phyloP scores from a whole-genome alignment of 306 rosid species.

The Amphicarpaea edgeworthii region DNA sequence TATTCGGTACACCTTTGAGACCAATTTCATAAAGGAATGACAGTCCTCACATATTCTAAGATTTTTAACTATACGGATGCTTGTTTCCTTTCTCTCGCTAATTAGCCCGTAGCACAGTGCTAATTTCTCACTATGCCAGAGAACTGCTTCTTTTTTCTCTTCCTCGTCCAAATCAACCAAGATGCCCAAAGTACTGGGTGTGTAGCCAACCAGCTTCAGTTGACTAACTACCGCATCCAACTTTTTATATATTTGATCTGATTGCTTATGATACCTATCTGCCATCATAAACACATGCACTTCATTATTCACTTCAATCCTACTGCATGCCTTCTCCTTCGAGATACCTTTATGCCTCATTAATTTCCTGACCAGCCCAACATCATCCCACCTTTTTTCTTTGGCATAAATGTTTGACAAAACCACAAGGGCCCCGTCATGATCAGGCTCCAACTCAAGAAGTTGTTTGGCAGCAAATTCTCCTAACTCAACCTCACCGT shows the following conservation, averaged over 20 bases:
- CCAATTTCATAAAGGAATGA: conserved; percentile 83
- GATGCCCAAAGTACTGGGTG: conserved; percentile 58
- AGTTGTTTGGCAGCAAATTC: conserved; percentile 79
- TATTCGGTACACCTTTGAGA: conserved; percentile 67
- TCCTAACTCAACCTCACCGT: conserved; percentile 76
- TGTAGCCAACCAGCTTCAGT: conserved; percentile 72
- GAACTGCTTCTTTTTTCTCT: conserved; percentile 72
- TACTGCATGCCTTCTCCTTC: conserved; percentile 81
- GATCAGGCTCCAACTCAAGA: conserved; percentile 75
- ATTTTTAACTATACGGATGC: conserved; percentile 76
- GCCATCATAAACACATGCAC: conserved; percentile 82
- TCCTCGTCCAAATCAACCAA: conserved; percentile 79
- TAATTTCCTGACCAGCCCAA: conserved; percentile 63
- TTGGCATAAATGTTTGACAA: conserved; percentile 85
- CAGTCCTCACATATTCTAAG: conserved; percentile 88
- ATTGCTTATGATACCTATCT: conserved; percentile 73
- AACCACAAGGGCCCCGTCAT: conserved; percentile 82
- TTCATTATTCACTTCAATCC: conserved; percentile 69
- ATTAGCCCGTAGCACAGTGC: conserved; percentile 79
- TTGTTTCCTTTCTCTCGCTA: conserved; percentile 49
- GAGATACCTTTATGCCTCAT: conserved; percentile 71
- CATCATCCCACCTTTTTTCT: conserved; percentile 83
- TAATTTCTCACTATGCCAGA: conserved; percentile 90
- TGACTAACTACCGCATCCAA: conserved; percentile 69
- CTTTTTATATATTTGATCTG: conserved; percentile 72